phyloP scores from a whole-genome alignment of 352 stramenopile species.

The Globisporangium splendens region DNA sequence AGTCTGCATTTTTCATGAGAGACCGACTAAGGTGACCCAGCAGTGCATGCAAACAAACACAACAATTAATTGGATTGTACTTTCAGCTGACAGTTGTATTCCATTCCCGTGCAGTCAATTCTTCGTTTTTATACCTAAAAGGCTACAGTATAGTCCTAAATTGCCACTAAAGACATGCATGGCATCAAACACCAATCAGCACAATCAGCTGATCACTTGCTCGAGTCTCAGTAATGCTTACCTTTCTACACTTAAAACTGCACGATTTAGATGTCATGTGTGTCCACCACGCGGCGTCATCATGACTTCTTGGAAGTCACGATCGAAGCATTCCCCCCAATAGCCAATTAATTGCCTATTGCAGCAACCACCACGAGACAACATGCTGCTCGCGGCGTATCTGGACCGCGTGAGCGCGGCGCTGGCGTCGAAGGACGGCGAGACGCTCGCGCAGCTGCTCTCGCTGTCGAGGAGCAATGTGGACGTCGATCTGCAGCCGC shows the following conservation, averaged over 20 bases:
- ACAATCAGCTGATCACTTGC: no score
- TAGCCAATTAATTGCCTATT: background rate
- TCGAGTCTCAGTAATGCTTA: no score
- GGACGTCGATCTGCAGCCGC: slow-evolving; percentile 34
- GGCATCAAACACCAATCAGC: no score
- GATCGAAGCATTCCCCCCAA: background rate
- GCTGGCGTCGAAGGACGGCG: slow-evolving; percentile 45
- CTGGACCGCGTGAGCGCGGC: slow-evolving; percentile 54
- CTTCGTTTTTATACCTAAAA: no score
- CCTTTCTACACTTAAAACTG: no score
- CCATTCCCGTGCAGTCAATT: no score
- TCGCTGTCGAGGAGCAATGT: slow-evolving; percentile 29
- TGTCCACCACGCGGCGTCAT: background rate
- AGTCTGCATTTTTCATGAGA: background rate
- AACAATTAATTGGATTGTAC: no score
- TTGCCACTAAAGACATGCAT: no score
- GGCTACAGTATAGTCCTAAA: no score
- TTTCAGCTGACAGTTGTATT: no score
- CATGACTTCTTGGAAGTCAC: background rate
- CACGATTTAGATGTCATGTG: no score
- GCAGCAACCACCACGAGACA: background rate
- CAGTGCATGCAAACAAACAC: background rate
- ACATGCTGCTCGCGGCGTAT: slow-evolving; percentile 62
- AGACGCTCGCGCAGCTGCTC: slow-evolving; percentile 49
- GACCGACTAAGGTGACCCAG: background rate